A percentile compares a stretch with the other conserved stretches of the same genome.
phyloP scores from a whole-genome alignment of 108 stramenopile genomes.

The Poteriospumella lacustris region DNA sequence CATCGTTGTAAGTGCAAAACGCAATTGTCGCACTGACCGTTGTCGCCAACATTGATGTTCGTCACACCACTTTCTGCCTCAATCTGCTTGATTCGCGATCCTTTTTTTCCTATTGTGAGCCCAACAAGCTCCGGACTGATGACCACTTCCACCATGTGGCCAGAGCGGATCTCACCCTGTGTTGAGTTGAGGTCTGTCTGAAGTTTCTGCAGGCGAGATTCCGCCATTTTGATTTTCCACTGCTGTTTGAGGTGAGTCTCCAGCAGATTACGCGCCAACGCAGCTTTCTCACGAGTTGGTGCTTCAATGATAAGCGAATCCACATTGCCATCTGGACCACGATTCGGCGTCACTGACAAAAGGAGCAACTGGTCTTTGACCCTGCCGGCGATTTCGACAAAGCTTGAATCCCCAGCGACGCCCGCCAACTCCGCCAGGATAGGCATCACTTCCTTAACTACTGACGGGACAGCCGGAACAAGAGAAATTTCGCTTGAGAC shows the following conservation, averaged over 20 bases:
- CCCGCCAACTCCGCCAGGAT: neutral
- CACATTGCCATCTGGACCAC: neutral
- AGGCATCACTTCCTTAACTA: neutral
- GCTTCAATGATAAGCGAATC: conserved; percentile 5
- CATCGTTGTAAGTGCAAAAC: neutral
- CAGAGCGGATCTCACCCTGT: conserved; percentile 22
- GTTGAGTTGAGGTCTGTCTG: neutral
- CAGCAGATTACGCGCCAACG: neutral
- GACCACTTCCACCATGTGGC: neutral
- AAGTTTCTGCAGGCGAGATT: neutral
- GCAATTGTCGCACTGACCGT: neutral
- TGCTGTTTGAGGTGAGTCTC: neutral
- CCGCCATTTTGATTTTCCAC: neutral
- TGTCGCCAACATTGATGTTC: neutral
- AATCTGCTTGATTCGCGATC: conserved; percentile 14
- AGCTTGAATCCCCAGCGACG: neutral
- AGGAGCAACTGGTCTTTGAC: neutral
- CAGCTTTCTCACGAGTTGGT: neutral
- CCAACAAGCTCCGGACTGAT: conserved; percentile 1
- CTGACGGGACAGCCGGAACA: too few species aligned
- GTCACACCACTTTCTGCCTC: conserved; percentile 25
- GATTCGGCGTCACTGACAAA: neutral
- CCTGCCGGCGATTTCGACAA: neutral
- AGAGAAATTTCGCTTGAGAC: too few species aligned
- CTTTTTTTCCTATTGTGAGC: conserved; percentile 26